Percentiles rank a stretch among this genome's conserved stretches.
These are phyloP conservation scores for Cryphonectria carpinicola DNA, from an alignment of 2,329 filamentous ascomycete species.

Conservation along the genomic window DNA sequence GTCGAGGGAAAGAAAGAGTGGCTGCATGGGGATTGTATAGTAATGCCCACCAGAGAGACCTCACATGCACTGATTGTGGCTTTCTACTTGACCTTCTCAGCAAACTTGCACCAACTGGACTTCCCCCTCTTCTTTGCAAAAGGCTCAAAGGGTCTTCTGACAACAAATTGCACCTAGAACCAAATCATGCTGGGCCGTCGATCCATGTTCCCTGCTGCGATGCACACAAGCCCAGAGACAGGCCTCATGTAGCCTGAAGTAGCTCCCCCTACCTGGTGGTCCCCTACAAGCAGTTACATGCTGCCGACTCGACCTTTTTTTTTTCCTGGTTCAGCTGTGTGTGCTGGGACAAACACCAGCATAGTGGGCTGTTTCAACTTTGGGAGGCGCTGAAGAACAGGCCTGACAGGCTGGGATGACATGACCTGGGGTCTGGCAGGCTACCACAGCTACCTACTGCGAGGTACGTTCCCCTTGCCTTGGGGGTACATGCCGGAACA, in stretches of 20 bases:
- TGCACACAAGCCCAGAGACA: neutral
- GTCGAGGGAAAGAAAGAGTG: neutral
- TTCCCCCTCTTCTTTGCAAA: constrained; percentile 3
- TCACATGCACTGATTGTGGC: neutral
- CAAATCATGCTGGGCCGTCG: constrained; percentile 21
- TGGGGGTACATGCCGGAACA: neutral
- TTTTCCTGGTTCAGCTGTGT: constrained; percentile 11
- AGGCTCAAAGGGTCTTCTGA: constrained; percentile 21
- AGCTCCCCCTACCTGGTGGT: constrained; percentile 3
- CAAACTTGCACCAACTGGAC: neutral
- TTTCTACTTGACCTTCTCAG: neutral
- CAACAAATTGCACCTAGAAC: constrained; percentile 16
- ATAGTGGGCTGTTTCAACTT: neutral
- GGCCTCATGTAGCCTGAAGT: constrained; percentile 19
- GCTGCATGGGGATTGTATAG: neutral
- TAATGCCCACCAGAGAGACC: neutral
- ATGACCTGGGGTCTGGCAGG: neutral
- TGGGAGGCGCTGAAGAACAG: constrained; percentile 12
- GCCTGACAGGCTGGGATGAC: constrained; percentile 4
- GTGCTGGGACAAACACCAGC: neutral
- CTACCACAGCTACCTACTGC: constrained; percentile 8
- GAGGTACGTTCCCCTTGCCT: neutral
- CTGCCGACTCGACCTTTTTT: neutral
- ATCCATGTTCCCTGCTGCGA: constrained; percentile 23
- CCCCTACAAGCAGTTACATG: neutral